These are phyloP conservation scores for Paxillus ammoniavirescens DNA, from an alignment of 768 basidiomycete species.

Conservation along the genomic window DNA sequence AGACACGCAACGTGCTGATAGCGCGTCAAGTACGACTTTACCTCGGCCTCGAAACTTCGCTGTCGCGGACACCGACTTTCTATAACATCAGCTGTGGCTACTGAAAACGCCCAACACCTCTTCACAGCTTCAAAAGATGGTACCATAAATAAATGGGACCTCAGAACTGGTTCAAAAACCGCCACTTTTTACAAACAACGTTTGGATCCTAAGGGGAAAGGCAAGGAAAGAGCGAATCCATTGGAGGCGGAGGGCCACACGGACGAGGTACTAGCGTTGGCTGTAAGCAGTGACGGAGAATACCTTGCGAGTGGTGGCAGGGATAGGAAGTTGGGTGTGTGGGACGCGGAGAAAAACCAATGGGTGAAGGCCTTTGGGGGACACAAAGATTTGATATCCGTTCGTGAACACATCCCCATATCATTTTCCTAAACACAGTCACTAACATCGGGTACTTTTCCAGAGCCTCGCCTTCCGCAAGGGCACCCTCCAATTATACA, in stretches of 20 bases:
- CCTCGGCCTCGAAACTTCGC: slow-evolving; percentile 43
- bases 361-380: slow-evolving; percentile 86
- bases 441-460: background rate
- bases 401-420: slow-evolving; percentile 43
- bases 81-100: slow-evolving; percentile 78
- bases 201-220: slow-evolving; percentile 46
- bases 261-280: slow-evolving; percentile 81
- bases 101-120: slow-evolving; percentile 70
- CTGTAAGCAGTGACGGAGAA: slow-evolving; percentile 82
- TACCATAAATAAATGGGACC: slow-evolving; percentile 81
- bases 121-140: slow-evolving; percentile 94
- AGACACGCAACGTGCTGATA: background rate
- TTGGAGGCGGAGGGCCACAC: slow-evolving; percentile 69
- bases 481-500: slow-evolving; percentile 65
- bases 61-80: slow-evolving; percentile 75
- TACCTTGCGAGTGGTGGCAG: slow-evolving; percentile 85
- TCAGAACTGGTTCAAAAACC: slow-evolving; percentile 59
- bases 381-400: slow-evolving; percentile 66
- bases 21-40: slow-evolving; percentile 54
- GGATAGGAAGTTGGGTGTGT: slow-evolving; percentile 80
- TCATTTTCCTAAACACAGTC: slow-evolving; percentile 33
- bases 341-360: slow-evolving; percentile 72
- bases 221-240: slow-evolving; percentile 54
- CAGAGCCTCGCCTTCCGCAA: slow-evolving; percentile 77
- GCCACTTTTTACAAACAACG: slow-evolving; percentile 61